phyloP scores from a whole-genome alignment of 78 protist species.

The Chrysochromulina parva region DNA sequence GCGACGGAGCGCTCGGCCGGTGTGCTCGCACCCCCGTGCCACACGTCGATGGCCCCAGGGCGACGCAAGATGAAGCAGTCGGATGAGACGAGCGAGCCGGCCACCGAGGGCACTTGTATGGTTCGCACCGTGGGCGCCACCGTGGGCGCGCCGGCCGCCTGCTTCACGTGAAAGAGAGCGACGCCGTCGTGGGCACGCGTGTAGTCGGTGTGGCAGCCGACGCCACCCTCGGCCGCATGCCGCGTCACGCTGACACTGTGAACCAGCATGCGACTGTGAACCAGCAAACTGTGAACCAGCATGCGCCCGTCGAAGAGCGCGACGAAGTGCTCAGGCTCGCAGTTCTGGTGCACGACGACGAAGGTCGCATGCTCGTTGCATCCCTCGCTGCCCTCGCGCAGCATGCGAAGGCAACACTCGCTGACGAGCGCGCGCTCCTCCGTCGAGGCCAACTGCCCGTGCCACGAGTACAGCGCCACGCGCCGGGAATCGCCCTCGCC shows the following conservation, averaged over 20 bases:
- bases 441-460: neutral
- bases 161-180: constrained; percentile 57
- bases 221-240: constrained; percentile 37
- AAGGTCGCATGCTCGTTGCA: constrained; percentile 37
- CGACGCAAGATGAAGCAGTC: constrained; percentile 51
- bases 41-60: constrained; percentile 24
- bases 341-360: constrained; percentile 44
- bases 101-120: neutral
- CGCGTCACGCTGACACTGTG: too few species aligned
- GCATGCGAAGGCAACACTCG: constrained; percentile 36
- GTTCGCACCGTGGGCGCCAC: neutral
- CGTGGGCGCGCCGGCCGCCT: neutral
- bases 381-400: constrained; percentile 32
- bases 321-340: constrained; percentile 64
- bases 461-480: constrained; percentile 58
- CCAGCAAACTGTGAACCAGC: constrained; percentile 44
- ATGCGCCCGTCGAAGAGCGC: constrained; percentile 39
- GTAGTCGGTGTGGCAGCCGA: constrained; percentile 10
- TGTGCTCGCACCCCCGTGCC: constrained; percentile 57
- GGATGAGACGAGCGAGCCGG: constrained; percentile 57
- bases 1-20: constrained; percentile 4
- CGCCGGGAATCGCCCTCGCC: neutral
- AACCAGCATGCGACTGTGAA: neutral
- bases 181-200: constrained; percentile 9
- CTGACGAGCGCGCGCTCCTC: constrained; percentile 49